Percentiles rank a stretch among this genome's conserved stretches.
phyloP scores from a whole-genome alignment of 1,284 basidiomycete species.

The Melampsora americana region DNA sequence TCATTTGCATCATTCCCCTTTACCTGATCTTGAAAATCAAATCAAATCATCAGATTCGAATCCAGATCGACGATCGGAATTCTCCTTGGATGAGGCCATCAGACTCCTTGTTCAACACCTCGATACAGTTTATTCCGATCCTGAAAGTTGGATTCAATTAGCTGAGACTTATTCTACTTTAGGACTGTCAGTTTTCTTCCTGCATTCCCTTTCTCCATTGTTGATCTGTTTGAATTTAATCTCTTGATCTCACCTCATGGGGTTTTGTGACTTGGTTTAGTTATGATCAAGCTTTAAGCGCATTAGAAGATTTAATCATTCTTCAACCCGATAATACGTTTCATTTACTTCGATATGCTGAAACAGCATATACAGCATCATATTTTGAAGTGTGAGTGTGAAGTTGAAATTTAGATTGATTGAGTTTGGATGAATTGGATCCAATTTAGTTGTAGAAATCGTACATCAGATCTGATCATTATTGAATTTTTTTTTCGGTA shows the following conservation, averaged over 20 bases:
- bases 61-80: slow-evolving; percentile 30
- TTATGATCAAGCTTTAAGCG: slow-evolving; percentile 67
- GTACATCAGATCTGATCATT: background rate
- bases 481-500: slow-evolving; percentile 57
- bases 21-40: slow-evolving; percentile 60
- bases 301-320: slow-evolving; percentile 74
- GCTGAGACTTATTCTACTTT: slow-evolving; percentile 78
- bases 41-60: slow-evolving; percentile 44
- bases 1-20: slow-evolving; percentile 49
- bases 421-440: slow-evolving; percentile 51
- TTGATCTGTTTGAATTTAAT: slow-evolving; percentile 46
- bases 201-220: background rate
- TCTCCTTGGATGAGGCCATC: slow-evolving; percentile 61
- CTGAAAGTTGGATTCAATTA: slow-evolving; percentile 89
- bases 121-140: slow-evolving; percentile 88
- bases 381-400: slow-evolving; percentile 57
- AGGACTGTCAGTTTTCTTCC: slow-evolving; percentile 63
- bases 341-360: slow-evolving; percentile 74
- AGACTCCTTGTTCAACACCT: slow-evolving; percentile 74
- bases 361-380: slow-evolving; percentile 75
- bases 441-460: background rate
- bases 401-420: slow-evolving; percentile 50
- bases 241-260: background rate
- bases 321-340: slow-evolving; percentile 81
- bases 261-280: slow-evolving; percentile 47